Conservation (phyloP, 306 rosid species). For the Calophaca sinica region DNA sequence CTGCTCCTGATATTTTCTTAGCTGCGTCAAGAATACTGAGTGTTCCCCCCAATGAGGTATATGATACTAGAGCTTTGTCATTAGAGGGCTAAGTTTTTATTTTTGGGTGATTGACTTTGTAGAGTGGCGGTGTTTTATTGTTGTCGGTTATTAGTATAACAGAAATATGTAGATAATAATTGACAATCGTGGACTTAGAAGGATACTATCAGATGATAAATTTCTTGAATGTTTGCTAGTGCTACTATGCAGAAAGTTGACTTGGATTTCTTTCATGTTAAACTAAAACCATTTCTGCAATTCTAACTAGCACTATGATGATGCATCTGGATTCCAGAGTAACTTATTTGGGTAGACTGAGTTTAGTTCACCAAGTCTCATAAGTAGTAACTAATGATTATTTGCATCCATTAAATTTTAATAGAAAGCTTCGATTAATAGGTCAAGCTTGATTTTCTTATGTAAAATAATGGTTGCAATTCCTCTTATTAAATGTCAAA, state of each 20-base stretch:
- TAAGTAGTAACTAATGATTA: not conserved
- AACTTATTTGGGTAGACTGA: slow-evolving; percentile 14
- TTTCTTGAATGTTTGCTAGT: slow-evolving; percentile 27
- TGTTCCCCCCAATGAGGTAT: slow-evolving; percentile 81
- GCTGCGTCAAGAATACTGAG: slow-evolving; percentile 85
- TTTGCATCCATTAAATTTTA: slow-evolving; percentile 32
- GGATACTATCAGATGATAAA: slow-evolving; percentile 24
- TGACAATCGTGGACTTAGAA: slow-evolving; percentile 31
- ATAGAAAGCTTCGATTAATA: slow-evolving; percentile 26
- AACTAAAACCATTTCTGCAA: slow-evolving; percentile 24
- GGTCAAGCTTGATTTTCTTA: slow-evolving; percentile 18
- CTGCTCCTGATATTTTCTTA: slow-evolving; percentile 95
- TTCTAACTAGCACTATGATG: not conserved
- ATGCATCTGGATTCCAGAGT: slow-evolving; percentile 18
- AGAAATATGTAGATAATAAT: slow-evolving; percentile 17
- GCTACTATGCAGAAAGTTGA: slow-evolving; percentile 12
- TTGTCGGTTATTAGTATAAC: slow-evolving; percentile 13
- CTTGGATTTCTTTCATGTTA: slow-evolving; percentile 37
- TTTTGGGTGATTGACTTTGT: slow-evolving; percentile 28
- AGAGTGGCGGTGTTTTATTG: slow-evolving; percentile 32
- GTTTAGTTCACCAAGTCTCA: slow-evolving; percentile 3
- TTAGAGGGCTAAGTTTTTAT: slow-evolving; percentile 22
- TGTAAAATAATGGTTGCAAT: slow-evolving; percentile 36
- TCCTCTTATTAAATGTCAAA: slow-evolving; percentile 18
- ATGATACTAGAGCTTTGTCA: slow-evolving; percentile 32